phyloP scores from a whole-genome alignment of 2,329 filamentous ascomycete species.

The Penicillium nordicum region DNA sequence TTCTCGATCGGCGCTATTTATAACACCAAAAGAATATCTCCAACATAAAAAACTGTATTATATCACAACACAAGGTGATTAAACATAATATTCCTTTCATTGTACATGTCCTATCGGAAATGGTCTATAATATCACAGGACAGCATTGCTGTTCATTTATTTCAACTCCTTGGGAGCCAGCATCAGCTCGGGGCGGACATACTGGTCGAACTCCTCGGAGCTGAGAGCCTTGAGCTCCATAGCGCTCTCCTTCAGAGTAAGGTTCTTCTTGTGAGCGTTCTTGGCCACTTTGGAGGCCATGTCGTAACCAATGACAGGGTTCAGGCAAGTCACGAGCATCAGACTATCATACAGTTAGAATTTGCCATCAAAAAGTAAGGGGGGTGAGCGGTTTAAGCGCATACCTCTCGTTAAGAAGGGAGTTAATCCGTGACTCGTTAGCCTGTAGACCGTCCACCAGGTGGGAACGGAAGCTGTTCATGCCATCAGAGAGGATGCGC shows the following conservation, averaged over 20 bases:
- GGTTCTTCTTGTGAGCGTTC: conserved; percentile 97
- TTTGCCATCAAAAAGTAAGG: conserved; percentile 6
- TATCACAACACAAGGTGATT: neutral
- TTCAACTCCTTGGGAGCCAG: conserved; percentile 73
- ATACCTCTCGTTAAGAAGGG: conserved; percentile 92
- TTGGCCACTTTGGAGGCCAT: conserved; percentile 97
- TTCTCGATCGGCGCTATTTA: conserved; percentile 9
- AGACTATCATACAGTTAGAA: conserved; percentile 55
- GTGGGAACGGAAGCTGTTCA: conserved; percentile 94
- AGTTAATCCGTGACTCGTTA: conserved; percentile 87
- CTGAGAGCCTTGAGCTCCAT: conserved; percentile 89
- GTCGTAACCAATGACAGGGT: conserved; percentile 95
- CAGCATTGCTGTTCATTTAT: conserved; percentile 30
- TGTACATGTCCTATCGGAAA: conserved; percentile 21
- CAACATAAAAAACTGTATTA: neutral
- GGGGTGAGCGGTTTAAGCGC: conserved; percentile 25
- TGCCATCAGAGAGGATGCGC: conserved; percentile 82
- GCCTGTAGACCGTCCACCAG: conserved; percentile 82
- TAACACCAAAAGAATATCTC: conserved; percentile 5
- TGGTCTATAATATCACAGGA: conserved; percentile 20
- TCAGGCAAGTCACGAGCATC: conserved; percentile 97
- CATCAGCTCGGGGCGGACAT: conserved; percentile 94
- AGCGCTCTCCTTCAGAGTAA: conserved; percentile 88
- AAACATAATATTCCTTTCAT: conserved; percentile 17
- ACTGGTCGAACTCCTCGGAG: conserved; percentile 81